Evolutionary conservation across 1,284 basidiomycete genomes (phyloP).

Genomic region (Moesziomyces parantarcticus): DNA sequence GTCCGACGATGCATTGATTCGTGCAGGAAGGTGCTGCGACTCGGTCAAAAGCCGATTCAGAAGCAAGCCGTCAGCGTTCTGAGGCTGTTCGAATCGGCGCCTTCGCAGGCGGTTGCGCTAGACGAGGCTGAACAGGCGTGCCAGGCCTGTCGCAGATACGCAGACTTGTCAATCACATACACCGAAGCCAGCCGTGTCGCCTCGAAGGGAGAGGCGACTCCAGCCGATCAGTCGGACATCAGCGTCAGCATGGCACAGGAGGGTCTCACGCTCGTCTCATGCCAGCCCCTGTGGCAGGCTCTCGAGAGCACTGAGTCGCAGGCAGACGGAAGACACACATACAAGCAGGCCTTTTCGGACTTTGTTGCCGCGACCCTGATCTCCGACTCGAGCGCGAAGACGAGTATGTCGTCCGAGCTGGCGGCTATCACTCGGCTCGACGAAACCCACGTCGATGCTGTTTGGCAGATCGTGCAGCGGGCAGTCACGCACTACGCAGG

Average conservation of each 20-base stretch:
- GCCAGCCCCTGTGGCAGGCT: constrained; percentile 23
- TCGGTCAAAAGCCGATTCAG: constrained; percentile 7
- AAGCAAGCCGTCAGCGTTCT: constrained; percentile 21
- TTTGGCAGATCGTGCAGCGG: constrained; percentile 17
- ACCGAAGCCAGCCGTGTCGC: constrained; percentile 2
- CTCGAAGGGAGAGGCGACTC: neutral
- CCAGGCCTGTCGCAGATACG: constrained; percentile 27
- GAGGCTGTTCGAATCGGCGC: constrained; percentile 14
- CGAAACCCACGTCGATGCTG: constrained; percentile 12
- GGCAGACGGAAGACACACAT: constrained; percentile 22
- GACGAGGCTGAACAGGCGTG: constrained; percentile 32
- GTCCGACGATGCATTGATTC: constrained; percentile 17
- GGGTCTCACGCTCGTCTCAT: constrained; percentile 20
- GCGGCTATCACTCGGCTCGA: constrained; percentile 30
- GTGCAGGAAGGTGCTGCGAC: constrained; percentile 1
- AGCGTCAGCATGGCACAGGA: constrained; percentile 6
- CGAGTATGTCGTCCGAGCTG: constrained; percentile 10
- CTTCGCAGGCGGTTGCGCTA: constrained; percentile 20
- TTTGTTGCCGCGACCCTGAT: constrained; percentile 26
- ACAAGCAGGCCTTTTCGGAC: constrained; percentile 25
- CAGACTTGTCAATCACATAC: constrained; percentile 10
- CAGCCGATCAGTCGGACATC: neutral
- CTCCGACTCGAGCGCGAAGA: neutral
- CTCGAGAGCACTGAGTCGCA: constrained; percentile 18
- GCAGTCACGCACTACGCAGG: constrained; percentile 6